Conservation (phyloP, 768 basidiomycete species). For the Rhizopogon salebrosus region DNA sequence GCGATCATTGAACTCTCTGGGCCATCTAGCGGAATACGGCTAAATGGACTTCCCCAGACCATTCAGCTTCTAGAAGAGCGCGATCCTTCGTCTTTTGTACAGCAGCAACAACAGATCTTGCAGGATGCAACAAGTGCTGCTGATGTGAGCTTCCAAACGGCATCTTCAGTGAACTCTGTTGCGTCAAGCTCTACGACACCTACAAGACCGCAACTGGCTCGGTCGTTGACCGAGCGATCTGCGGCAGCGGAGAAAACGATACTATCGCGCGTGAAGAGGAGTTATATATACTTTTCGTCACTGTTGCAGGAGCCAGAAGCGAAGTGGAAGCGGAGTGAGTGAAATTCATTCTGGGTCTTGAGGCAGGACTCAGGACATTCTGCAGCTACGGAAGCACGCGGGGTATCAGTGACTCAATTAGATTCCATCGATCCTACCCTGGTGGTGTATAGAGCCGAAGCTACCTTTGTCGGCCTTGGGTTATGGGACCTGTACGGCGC, state of each 20-base stretch:
- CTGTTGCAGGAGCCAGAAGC: slow-evolving; percentile 95
- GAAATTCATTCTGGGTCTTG: slow-evolving; percentile 5
- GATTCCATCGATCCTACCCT: slow-evolving; percentile 96
- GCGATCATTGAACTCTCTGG: slow-evolving; percentile 78
- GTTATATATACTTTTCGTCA: slow-evolving; percentile 98
- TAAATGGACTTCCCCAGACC: slow-evolving; percentile 79
- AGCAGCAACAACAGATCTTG: slow-evolving; percentile 42
- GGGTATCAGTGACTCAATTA: slow-evolving; percentile 91
- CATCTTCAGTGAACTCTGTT: slow-evolving; percentile 52
- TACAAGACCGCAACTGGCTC: slow-evolving; percentile 28
- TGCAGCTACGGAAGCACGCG: slow-evolving; percentile 75
- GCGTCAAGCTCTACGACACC: slow-evolving; percentile 35
- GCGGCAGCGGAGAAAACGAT: slow-evolving; percentile 76
- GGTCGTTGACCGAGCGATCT: slow-evolving; percentile 40
- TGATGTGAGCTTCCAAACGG: slow-evolving; percentile 62
- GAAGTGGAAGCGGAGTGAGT: slow-evolving; percentile 88
- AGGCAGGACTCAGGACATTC: slow-evolving; percentile 4
- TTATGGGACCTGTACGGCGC: slow-evolving; percentile 93
- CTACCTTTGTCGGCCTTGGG: slow-evolving; percentile 92
- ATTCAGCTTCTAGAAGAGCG: slow-evolving; percentile 64
- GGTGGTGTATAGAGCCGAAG: slow-evolving; percentile 94
- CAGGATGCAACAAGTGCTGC: slow-evolving; percentile 69
- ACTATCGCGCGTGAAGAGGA: slow-evolving; percentile 79
- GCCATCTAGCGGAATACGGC: slow-evolving; percentile 67
- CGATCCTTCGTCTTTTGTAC: slow-evolving; percentile 49